A percentile compares a stretch with the other conserved stretches of the same genome.
phyloP scores from a whole-genome alignment of 2,329 filamentous ascomycete species.

The Pyrenochaeta sp. region DNA sequence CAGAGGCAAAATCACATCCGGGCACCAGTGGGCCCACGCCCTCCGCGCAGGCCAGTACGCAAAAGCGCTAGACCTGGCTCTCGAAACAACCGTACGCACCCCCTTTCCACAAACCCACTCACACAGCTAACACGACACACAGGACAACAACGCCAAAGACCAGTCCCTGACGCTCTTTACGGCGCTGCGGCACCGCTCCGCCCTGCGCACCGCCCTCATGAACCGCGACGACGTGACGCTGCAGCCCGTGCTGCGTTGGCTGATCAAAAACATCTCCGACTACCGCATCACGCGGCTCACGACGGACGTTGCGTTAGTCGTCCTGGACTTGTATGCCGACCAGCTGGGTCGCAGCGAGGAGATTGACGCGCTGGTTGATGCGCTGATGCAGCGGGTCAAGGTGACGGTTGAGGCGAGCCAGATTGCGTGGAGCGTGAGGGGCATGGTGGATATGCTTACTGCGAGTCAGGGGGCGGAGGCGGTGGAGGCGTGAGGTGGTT shows the following conservation, averaged over 20 bases:
- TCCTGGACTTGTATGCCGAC: constrained; percentile 87
- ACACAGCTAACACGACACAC: background rate
- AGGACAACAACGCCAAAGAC: constrained; percentile 40
- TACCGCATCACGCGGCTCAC: constrained; percentile 82
- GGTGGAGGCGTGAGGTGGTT: constrained; percentile 16
- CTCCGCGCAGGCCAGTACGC: constrained; percentile 80
- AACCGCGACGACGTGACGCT: constrained; percentile 82
- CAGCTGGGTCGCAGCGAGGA: constrained; percentile 76
- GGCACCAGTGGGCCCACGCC: constrained; percentile 79
- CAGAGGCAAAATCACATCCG: constrained; percentile 67
- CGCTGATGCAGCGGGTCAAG: constrained; percentile 73
- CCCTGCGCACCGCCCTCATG: constrained; percentile 79
- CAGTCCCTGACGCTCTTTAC: constrained; percentile 77
- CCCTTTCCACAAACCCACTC: background rate
- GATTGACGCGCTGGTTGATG: constrained; percentile 73
- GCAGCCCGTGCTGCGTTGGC: constrained; percentile 83
- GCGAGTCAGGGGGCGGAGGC: constrained; percentile 58
- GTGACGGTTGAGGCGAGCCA: constrained; percentile 84
- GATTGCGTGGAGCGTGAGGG: constrained; percentile 79
- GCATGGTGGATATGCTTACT: constrained; percentile 85
- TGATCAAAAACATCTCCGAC: constrained; percentile 80
- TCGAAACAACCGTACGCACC: constrained; percentile 55
- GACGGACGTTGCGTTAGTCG: constrained; percentile 80
- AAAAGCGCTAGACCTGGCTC: constrained; percentile 78
- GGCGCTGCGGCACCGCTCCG: constrained; percentile 85